Evolutionary conservation across 164 flowering plant genomes (phyloP).

Genomic region (Macadamia tetraphylla): DNA sequence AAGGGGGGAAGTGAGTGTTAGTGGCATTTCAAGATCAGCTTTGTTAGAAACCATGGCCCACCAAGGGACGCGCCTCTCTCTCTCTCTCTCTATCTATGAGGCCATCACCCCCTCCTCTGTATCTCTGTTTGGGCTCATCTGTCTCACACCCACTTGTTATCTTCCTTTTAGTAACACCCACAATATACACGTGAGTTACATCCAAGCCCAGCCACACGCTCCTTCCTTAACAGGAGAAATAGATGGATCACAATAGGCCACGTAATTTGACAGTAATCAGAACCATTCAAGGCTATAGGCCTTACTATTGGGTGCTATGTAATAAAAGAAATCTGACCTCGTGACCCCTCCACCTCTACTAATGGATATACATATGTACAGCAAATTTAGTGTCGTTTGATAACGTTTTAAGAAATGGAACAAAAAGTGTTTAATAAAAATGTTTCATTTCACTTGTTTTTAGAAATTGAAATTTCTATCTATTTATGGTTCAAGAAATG

Average conservation of each 20-base stretch:
- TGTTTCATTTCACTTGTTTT: too few species aligned
- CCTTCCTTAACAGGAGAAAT: slow-evolving; percentile 6
- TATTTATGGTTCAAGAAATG: too few species aligned
- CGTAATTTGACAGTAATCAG: slow-evolving; percentile 2
- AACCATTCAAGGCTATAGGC: background rate
- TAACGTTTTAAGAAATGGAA: too few species aligned
- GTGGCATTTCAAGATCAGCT: slow-evolving; percentile 33
- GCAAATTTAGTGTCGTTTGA: too few species aligned
- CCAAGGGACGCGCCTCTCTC: background rate
- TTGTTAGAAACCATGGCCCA: slow-evolving; percentile 15
- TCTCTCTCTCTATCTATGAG: too few species aligned
- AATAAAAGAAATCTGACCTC: too few species aligned
- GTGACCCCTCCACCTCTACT: too few species aligned
- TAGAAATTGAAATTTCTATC: too few species aligned
- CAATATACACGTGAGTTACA: slow-evolving; percentile 28
- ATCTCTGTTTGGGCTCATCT: too few species aligned
- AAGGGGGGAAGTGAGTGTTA: slow-evolving; percentile 4
- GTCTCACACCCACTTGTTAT: slow-evolving; percentile 4
- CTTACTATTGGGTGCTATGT: background rate
- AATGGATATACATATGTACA: too few species aligned
- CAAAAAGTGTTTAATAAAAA: too few species aligned
- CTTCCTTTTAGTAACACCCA: slow-evolving; percentile 15
- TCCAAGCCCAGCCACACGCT: slow-evolving; percentile 22
- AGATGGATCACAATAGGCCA: slow-evolving; percentile 15
- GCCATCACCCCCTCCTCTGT: too few species aligned